Conservation (phyloP, 2,329 filamentous ascomycete species). For the Apiospora aurea region DNA sequence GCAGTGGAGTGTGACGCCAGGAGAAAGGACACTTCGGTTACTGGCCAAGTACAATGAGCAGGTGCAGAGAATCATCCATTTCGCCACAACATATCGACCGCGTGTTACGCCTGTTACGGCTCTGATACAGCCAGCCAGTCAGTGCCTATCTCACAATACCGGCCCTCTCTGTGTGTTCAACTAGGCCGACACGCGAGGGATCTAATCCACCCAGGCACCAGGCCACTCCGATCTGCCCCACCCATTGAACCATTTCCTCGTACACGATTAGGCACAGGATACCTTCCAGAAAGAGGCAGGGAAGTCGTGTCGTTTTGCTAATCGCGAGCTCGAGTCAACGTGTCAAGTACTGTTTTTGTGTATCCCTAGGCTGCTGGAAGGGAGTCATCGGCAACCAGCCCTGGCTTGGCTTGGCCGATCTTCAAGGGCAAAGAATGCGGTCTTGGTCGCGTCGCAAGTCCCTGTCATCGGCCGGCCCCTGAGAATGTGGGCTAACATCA, state of each 20-base stretch:
- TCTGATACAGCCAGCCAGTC: no score
- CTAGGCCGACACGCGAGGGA: background rate
- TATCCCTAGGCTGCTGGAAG: background rate
- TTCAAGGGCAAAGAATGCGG: background rate
- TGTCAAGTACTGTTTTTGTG: background rate
- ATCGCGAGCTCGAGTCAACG: background rate
- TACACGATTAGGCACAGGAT: background rate
- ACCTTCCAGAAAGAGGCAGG: background rate
- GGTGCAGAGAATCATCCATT: no score
- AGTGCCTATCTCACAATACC: background rate
- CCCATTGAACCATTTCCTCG: background rate
- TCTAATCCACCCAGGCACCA: background rate
- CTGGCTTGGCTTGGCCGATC: background rate
- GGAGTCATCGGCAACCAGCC: background rate
- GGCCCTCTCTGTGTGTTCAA: background rate
- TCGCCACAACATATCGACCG: no score
- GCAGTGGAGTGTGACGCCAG: background rate
- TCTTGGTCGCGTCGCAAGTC: slow-evolving; percentile 2
- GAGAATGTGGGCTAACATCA: slow-evolving; percentile 4
- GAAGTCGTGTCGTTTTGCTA: background rate
- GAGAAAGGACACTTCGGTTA: background rate
- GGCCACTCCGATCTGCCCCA: background rate
- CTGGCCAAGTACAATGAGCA: background rate
- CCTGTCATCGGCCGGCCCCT: background rate
- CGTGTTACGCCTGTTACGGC: no score